These are phyloP conservation scores for Sphaerostilbella broomeana DNA, from an alignment of 2,329 filamentous ascomycete genomes.

Conservation along the genomic window DNA sequence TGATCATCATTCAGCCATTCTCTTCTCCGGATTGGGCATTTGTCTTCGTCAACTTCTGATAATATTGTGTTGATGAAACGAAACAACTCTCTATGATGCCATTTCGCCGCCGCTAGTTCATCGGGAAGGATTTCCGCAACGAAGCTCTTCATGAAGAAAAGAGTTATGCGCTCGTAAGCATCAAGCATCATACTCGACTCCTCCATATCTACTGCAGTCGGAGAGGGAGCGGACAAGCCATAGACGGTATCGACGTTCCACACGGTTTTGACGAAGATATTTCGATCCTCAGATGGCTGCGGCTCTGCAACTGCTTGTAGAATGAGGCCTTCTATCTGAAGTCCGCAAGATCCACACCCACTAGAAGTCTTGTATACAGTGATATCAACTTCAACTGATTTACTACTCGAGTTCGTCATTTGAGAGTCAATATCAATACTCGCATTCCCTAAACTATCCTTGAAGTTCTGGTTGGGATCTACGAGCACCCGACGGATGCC, in stretches of 20 bases:
- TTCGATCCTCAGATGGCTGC: neutral
- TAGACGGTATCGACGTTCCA: neutral
- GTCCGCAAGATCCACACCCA: neutral
- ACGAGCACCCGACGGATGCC: neutral
- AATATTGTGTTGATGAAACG: neutral
- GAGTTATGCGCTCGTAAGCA: neutral
- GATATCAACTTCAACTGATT: neutral
- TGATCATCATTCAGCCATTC: constrained; percentile 2
- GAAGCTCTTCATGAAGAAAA: neutral
- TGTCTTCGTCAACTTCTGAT: neutral
- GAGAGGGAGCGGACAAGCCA: neutral
- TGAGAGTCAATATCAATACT: constrained; percentile 3
- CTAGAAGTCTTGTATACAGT: neutral
- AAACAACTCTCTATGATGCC: constrained; percentile 1
- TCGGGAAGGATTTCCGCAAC: neutral
- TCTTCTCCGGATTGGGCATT: neutral
- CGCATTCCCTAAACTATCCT: neutral
- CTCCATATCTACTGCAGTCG: neutral
- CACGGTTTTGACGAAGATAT: neutral
- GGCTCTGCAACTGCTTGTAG: neutral
- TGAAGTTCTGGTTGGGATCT: neutral
- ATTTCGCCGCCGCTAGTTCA: constrained; percentile 1
- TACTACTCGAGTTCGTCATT: neutral
- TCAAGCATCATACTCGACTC: neutral
- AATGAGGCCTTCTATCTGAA: neutral